Evolutionary conservation across 495 filamentous ascomycete species (phyloP).

Genomic region (Neurospora sp.): DNA sequence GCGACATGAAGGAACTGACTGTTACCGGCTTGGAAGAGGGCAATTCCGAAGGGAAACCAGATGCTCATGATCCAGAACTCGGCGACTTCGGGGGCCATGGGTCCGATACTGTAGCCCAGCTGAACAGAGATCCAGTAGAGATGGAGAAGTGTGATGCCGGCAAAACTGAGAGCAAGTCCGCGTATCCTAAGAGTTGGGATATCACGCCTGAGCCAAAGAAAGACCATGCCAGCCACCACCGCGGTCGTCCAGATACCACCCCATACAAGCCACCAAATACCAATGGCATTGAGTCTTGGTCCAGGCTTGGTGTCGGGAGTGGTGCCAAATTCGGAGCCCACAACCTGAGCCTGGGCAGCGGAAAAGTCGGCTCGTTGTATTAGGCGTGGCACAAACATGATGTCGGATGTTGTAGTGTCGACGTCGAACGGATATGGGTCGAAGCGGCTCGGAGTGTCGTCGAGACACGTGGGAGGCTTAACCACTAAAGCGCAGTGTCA

Average conservation of each 20-base stretch:
- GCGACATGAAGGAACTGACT: constrained; percentile 56
- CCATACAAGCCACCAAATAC: constrained; percentile 24
- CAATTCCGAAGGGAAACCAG: constrained; percentile 59
- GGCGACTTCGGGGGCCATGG: constrained; percentile 36
- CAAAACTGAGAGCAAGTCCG: constrained; percentile 47
- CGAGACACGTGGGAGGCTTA: neutral
- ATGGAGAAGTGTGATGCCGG: constrained; percentile 51
- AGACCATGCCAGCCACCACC: constrained; percentile 41
- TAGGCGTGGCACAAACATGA: constrained; percentile 18
- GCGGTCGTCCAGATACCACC: constrained; percentile 45
- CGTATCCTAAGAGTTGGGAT: constrained; percentile 54
- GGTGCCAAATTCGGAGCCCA: constrained; percentile 25
- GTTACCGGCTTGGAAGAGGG: constrained; percentile 61
- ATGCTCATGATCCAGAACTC: constrained; percentile 70
- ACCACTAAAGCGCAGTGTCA: neutral
- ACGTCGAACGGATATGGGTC: neutral
- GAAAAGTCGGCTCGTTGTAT: neutral
- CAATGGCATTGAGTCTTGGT: constrained; percentile 15
- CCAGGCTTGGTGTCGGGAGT: constrained; percentile 17
- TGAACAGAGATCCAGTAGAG: constrained; percentile 52
- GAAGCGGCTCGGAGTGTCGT: neutral
- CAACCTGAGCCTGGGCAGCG: neutral
- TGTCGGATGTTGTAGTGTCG: neutral
- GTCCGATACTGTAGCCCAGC: constrained; percentile 50
- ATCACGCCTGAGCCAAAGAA: constrained; percentile 45